These are phyloP conservation scores for Melampsora larici-populina DNA, from an alignment of 1,284 basidiomycete species.

Conservation along the genomic window DNA sequence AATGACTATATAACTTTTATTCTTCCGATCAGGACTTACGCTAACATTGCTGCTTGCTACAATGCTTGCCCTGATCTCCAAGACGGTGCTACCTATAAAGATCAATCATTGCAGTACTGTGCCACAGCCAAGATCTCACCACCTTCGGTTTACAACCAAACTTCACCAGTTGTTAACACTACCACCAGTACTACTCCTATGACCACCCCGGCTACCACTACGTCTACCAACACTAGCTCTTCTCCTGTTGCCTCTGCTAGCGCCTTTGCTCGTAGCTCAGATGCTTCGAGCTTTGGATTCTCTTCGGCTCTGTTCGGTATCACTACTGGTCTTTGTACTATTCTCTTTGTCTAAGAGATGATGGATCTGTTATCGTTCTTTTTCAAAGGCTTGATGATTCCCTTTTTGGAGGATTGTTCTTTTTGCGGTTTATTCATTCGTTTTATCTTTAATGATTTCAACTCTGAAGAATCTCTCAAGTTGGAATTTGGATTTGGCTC, in stretches of 20 bases:
- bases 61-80: constrained; percentile 30
- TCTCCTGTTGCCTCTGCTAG: not conserved
- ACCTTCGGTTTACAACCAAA: not conserved
- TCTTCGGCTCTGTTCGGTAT: not conserved
- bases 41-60: constrained; percentile 36
- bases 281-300: not conserved
- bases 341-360: not conserved
- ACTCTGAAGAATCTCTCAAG: no score
- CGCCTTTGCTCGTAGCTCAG: not conserved
- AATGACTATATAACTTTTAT: not conserved
- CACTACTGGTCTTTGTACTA: not conserved
- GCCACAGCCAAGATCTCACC: constrained; percentile 2
- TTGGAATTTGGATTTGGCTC: no score
- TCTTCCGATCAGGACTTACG: constrained; percentile 7
- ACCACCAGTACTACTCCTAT: constrained; percentile 1
- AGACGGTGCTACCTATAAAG: constrained; percentile 21
- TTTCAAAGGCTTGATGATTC: no score
- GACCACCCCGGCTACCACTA: not conserved
- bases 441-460: no score
- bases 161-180: not conserved
- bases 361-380: no score
- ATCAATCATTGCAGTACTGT: constrained; percentile 23
- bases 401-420: no score
- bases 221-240: not conserved
- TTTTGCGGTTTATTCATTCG: no score